Base-by-base conservation (phyloP, 2,329 filamentous ascomycete species). In the Lecanosticta acicola region DNA sequence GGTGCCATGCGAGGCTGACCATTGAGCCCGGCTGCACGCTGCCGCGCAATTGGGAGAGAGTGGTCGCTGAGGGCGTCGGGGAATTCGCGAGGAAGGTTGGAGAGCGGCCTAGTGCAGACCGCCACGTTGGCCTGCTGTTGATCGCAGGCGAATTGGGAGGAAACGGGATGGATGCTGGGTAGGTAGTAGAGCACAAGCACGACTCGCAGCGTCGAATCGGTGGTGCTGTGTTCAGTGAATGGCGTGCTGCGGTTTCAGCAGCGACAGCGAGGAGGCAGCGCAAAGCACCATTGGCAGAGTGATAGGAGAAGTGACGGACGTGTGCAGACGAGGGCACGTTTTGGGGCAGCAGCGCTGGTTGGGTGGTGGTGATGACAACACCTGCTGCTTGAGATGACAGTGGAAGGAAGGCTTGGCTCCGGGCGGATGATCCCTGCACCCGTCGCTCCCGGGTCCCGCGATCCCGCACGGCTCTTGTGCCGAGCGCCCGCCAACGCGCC, bases 1-100 rank as follows among this genome's bases (percentile, higher is more conserved):
- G 46, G 40, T 49, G 49, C 49, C 49, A 52, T 52, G 41, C 39
- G 40, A 46, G 43, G 42, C 42, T 44, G 45, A 42, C 29, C 49
- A 52, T 52, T 49, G 46, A 40, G 19, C n/a, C 42, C 32, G 39
- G 33, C 29, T 11, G 18, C 49, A 43, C 49, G 45, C 29, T 19
- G 41, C 3, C 4, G 29, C n/a, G 18, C 49, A 48, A 48, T 46
- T 51, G 45, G 42, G 14, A 38, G 32, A 21, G 29, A 45, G 34
- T 29, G 24, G 40, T 19, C 36, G 38, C n/a, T n/a, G n/a, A n/a
- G n/a, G n/a, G n/a, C n/a, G n/a, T n/a, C n/a, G n/a, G n/a, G n/a
- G n/a, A n/a, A n/a, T n/a, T n/a, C n/a, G n/a, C n/a, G n/a, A n/a
- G n/a, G n/a, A 29, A 29, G 24, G 5, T 5, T 29, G 24, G 11